A percentile compares a stretch with the other conserved stretches of the same genome.
Conservation (phyloP, 306 rosid genomes). For the Malus fusca region DNA sequence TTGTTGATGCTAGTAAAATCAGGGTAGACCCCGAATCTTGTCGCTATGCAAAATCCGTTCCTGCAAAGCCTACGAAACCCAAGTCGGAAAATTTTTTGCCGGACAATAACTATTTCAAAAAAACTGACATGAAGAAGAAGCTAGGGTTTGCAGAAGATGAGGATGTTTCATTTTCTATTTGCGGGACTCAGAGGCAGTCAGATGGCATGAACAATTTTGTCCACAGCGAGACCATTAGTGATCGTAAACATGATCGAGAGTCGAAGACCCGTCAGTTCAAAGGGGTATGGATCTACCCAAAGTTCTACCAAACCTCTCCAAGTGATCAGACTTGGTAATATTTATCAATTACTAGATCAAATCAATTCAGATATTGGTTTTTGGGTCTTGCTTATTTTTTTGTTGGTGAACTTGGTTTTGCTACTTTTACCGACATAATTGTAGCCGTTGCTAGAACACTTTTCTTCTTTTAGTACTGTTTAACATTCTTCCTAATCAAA, state of each 20-base stretch:
- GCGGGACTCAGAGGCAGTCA: neutral
- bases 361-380: neutral
- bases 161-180: neutral
- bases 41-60: neutral
- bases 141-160: neutral
- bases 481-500: no score
- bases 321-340: slow-evolving; percentile 11
- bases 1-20: neutral
- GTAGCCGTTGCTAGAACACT: no score
- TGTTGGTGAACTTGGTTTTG: neutral
- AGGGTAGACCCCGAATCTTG: no score
- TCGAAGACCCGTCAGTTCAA: neutral
- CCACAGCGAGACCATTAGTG: neutral
- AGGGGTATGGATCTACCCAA: slow-evolving; percentile 36
- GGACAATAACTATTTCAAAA: neutral
- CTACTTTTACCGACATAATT: neutral
- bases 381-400: neutral
- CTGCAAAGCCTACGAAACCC: neutral
- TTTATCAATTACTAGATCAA: no score
- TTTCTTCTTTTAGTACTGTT: no score
- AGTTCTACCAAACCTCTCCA: slow-evolving; percentile 3
- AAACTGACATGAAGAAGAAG: neutral
- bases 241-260: neutral
- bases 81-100: neutral
- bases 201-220: neutral